Conservation (phyloP, 108 stramenopile species). For the Nitzschia inconspicua region DNA sequence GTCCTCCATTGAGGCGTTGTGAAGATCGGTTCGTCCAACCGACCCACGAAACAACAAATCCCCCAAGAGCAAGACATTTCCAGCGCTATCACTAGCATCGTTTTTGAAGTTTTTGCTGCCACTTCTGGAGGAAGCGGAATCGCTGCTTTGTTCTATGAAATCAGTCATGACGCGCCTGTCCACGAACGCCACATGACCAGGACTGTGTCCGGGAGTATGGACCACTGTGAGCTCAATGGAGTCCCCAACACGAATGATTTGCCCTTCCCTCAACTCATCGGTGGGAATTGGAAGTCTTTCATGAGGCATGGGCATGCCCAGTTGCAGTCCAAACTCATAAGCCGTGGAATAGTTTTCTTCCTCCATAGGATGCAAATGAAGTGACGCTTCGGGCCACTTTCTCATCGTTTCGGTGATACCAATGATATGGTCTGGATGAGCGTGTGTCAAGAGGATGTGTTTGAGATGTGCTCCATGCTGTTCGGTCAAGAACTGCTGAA, state of each 20-base stretch:
- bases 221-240: constrained; percentile 21
- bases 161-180: too few relatives aligned
- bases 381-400: constrained; percentile 24
- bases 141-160: too few relatives aligned
- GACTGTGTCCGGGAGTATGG: constrained; percentile 38
- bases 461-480: background rate
- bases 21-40: constrained; percentile 38
- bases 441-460: constrained; percentile 31
- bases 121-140: too few relatives aligned
- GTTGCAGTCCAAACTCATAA: constrained; percentile 1
- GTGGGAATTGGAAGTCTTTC: constrained; percentile 26
- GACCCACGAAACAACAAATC: constrained; percentile 41
- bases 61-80: constrained; percentile 22
- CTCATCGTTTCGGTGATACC: constrained; percentile 13
- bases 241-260: constrained; percentile 17
- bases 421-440: constrained; percentile 28
- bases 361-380: constrained; percentile 26
- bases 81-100: background rate
- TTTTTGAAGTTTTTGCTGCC: background rate
- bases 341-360: constrained; percentile 20
- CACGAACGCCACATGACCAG: constrained; percentile 32
- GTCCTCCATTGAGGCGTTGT: constrained; percentile 28
- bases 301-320: constrained; percentile 23
- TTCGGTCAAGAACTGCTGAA: constrained; percentile 13
- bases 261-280: constrained; percentile 16